Base-by-base conservation (phyloP, 2,329 filamentous ascomycete species). In the Bertia moriformis region DNA sequence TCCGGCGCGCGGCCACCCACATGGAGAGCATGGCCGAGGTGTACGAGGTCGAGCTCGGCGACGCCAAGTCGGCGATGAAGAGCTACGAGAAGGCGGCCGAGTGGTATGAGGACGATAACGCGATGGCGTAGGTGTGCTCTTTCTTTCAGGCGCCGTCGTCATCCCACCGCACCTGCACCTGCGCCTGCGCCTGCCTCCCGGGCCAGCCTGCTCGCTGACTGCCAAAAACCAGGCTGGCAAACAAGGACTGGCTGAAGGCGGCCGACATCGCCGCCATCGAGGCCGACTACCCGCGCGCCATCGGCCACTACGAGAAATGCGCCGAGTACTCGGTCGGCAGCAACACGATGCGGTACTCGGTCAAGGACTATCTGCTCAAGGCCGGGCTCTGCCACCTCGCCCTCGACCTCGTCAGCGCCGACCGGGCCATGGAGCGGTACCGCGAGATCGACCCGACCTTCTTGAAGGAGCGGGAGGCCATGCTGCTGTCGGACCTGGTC, bases 301-400 rank as follows among this genome's bases (percentile, higher is more conserved):
- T 88, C 49, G 71, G 80, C 45, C 70, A 79, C 48, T 95, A 83
- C 62, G 89, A 96, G 58, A 78, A 81, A 52, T 85, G 95, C 38
- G 83, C 86, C 30, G 71, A 74, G 41, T 71, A 73, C 33, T 82
- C 81, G 24, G 78, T 94, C 50, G 78, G 78, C 59, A 95, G 91
- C 66, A 91, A 93, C 58, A 67, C 94, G 42, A 89, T 93, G 83
- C 83, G 80, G 56, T 93, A 85, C 74, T 85, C 77, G 38, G 86
- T 95, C 46, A 96, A 95, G 61, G 87, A 95, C 47, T 95, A 95
- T 62, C 79, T 95, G 52, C 71, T 96, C 52, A 94, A 95, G 64
- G 85, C 85, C 1, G 88, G 87, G 20, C 83, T 96, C 54, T 95
- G 88, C 63, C 82, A 93, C 56, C 69, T 96, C 27, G 75, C 65